These are phyloP conservation scores for Fusarium sp. DNA, from an alignment of 2,329 filamentous ascomycete genomes.

Conservation along the genomic window DNA sequence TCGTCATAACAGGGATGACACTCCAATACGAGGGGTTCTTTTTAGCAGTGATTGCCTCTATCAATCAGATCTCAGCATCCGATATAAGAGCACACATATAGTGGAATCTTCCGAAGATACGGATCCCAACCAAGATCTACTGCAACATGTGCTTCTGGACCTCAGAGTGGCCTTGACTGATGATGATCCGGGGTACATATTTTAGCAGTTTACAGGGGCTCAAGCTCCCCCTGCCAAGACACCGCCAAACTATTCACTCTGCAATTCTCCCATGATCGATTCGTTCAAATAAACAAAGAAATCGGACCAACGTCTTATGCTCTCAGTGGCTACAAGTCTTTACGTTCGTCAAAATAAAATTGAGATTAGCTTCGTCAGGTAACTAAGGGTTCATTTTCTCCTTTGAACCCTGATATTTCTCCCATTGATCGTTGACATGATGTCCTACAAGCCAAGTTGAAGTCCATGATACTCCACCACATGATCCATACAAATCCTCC, in stretches of 20 bases:
- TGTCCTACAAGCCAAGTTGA: not conserved
- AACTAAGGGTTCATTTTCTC: constrained; percentile 23
- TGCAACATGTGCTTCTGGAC: not conserved
- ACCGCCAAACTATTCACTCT: not conserved
- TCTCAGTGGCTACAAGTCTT: constrained; percentile 7
- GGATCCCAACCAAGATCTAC: not conserved
- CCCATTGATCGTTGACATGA: constrained; percentile 14
- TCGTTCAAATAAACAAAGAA: constrained; percentile 14
- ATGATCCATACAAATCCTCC: not conserved
- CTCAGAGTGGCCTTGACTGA: not conserved
- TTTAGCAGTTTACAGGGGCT: not conserved
- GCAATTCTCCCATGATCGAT: not conserved
- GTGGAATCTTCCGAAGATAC: not conserved
- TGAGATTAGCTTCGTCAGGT: constrained; percentile 27
- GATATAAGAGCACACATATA: not conserved
- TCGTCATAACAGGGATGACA: constrained; percentile 8
- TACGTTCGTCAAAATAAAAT: constrained; percentile 21
- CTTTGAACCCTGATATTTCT: constrained; percentile 4
- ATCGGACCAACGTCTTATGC: constrained; percentile 22
- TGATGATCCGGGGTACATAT: constrained; percentile 6
- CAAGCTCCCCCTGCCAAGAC: not conserved
- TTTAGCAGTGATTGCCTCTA: not conserved
- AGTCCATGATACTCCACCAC: not conserved
- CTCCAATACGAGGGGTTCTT: not conserved
- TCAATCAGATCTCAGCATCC: not conserved